Evolutionary conservation across 2,329 filamentous ascomycete genomes (phyloP).

Genomic region (Aspergillus calidoustus): DNA sequence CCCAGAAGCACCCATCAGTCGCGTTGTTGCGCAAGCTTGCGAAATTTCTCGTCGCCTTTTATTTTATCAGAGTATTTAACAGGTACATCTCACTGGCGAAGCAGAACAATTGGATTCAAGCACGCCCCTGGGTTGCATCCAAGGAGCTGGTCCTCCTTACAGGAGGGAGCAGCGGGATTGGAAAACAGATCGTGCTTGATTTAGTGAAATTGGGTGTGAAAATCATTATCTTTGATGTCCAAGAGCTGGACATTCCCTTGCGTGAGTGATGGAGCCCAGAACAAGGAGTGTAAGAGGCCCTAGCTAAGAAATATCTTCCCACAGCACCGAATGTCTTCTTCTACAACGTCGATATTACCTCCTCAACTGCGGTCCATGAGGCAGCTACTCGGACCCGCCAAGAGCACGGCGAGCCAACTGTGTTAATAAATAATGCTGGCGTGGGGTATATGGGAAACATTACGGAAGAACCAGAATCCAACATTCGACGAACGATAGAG

Average conservation of each 20-base stretch:
- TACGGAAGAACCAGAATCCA: constrained; percentile 48
- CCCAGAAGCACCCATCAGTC: too few species aligned
- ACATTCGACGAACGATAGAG: constrained; percentile 54
- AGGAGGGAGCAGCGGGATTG: too few species aligned
- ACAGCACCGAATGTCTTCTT: constrained; percentile 24
- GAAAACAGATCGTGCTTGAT: too few species aligned
- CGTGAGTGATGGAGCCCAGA: too few species aligned
- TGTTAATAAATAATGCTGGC: constrained; percentile 57
- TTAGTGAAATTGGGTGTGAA: too few species aligned
- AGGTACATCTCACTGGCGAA: not conserved
- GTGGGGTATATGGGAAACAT: constrained; percentile 53
- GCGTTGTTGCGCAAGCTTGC: too few species aligned
- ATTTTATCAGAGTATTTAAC: not conserved
- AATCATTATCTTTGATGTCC: too few species aligned
- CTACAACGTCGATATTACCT: constrained; percentile 44
- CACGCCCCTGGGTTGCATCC: constrained; percentile 22
- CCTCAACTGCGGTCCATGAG: constrained; percentile 31
- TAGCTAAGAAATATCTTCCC: too few species aligned
- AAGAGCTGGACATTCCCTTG: too few species aligned
- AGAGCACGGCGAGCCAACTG: constrained; percentile 49
- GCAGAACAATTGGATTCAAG: not conserved
- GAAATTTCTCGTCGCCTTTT: too few species aligned
- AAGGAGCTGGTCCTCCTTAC: constrained; percentile 31
- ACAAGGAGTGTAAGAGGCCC: too few species aligned
- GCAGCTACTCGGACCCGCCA: constrained; percentile 44